These are phyloP conservation scores for Tolypocladium pustulatum DNA, from an alignment of 2,329 filamentous ascomycete genomes.

Conservation along the genomic window DNA sequence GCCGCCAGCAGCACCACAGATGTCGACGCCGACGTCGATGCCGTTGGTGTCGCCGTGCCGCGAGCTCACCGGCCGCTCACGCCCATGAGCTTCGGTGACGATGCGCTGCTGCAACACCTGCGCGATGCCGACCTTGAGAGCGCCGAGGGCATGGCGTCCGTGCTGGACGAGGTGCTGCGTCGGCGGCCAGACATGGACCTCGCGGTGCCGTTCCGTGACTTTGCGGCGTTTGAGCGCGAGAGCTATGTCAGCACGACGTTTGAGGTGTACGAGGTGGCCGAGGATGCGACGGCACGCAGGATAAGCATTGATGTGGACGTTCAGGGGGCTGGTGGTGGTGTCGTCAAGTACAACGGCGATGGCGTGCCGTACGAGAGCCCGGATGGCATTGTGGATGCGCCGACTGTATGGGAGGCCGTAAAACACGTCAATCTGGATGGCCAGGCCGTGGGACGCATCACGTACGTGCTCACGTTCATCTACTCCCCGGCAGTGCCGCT, in stretches of 20 bases:
- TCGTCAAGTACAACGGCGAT: slow-evolving; percentile 10
- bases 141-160: slow-evolving; percentile 8
- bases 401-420: slow-evolving; percentile 30
- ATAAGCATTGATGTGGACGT: slow-evolving; percentile 17
- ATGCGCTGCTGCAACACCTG: slow-evolving; percentile 29
- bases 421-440: slow-evolving; percentile 24
- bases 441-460: slow-evolving; percentile 43
- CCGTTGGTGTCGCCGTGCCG: not conserved
- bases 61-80: slow-evolving; percentile 9
- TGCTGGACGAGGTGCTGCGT: slow-evolving; percentile 25
- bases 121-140: slow-evolving; percentile 29
- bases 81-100: slow-evolving; percentile 25
- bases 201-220: slow-evolving; percentile 18
- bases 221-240: slow-evolving; percentile 25
- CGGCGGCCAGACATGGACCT: slow-evolving; percentile 21
- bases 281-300: slow-evolving; percentile 28
- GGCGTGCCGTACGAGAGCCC: slow-evolving; percentile 12
- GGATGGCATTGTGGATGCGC: slow-evolving; percentile 24
- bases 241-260: slow-evolving; percentile 39
- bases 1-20: not conserved
- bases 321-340: slow-evolving; percentile 1
- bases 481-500: not conserved
- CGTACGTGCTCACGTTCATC: slow-evolving; percentile 25
- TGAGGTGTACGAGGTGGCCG: slow-evolving; percentile 45
- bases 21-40: not conserved